These are phyloP conservation scores for Rhizomucor pusillus DNA, from an alignment of 371 early-diverging fungal genomes.

Conservation along the genomic window DNA sequence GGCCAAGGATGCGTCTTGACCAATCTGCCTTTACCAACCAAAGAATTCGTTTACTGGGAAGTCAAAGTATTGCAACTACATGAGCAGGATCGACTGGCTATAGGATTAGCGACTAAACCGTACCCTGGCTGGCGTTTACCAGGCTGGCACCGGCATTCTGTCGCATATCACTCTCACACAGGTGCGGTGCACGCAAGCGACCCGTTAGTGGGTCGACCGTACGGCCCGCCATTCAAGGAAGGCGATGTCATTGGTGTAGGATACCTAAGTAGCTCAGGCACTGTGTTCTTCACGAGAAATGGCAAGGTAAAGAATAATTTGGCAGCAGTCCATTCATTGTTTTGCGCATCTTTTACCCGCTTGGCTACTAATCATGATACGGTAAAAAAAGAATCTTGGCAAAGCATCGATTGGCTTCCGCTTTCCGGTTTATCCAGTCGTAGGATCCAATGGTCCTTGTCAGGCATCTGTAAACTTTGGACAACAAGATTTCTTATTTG, in stretches of 20 bases:
- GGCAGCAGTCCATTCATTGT: background rate
- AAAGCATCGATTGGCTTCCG: slow-evolving; percentile 51
- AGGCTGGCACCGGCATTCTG: slow-evolving; percentile 63
- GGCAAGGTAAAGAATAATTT: slow-evolving; percentile 35
- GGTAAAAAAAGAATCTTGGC: slow-evolving; percentile 31
- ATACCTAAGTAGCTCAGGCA: slow-evolving; percentile 59
- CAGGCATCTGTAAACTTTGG: slow-evolving; percentile 56
- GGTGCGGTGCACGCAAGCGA: slow-evolving; percentile 58
- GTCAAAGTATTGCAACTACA: slow-evolving; percentile 62
- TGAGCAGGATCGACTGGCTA: slow-evolving; percentile 36
- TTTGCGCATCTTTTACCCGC: background rate
- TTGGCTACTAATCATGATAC: background rate
- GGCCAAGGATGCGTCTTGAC: slow-evolving; percentile 73
- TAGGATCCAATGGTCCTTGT: slow-evolving; percentile 55
- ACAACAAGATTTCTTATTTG: slow-evolving; percentile 27
- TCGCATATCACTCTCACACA: slow-evolving; percentile 64
- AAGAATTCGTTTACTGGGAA: slow-evolving; percentile 69
- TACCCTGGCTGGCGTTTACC: slow-evolving; percentile 61
- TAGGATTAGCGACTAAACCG: slow-evolving; percentile 65
- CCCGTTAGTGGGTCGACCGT: slow-evolving; percentile 54
- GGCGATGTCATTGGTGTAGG: slow-evolving; percentile 76
- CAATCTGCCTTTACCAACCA: slow-evolving; percentile 66
- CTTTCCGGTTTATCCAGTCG: slow-evolving; percentile 49
- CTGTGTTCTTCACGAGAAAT: slow-evolving; percentile 73
- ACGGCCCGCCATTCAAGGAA: slow-evolving; percentile 58